Evolutionary conservation across 2,329 filamentous ascomycete genomes (phyloP), one percentile per base, ranked within the genome.

Genomic region (Teratosphaeria gauchensis): DNA sequence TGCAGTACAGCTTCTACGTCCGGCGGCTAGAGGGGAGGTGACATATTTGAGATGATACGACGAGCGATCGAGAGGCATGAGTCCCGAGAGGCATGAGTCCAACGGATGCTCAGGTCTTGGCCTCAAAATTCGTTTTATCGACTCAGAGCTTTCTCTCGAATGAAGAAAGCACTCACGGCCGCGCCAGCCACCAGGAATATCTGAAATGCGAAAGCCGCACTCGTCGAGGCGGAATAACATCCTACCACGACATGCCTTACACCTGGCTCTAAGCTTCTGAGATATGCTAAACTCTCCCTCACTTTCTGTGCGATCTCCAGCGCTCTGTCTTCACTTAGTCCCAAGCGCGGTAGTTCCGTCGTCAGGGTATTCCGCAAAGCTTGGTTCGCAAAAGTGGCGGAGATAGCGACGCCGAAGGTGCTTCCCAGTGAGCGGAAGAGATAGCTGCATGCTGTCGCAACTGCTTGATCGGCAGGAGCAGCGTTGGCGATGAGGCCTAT

Each of bases 391-490:
- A 89, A 80, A 1, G 87, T 88, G 1, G 87, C 84, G 55, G 82
- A 82, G 59, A 89, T 75, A n/a, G 86, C 87, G 58, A 91, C 78
- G 11, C 88, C 82, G 46, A 84, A 79, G 9, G 84, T 82, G 16
- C 79, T 81, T 11, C 84, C 89, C 0, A 92, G 77, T 1, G 86
- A 87, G 46, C 89, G 84, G 77, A 92, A 92, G 28, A 92, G 82
- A 73, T 92, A 92, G 21, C 85, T 88, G 71, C 87, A 90, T 7
- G 89, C 89, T 16, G 89, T 88, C 3, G 85, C 87, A 1, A 92
- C 82, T 1, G 89, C 88, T 61, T 88, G 84, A 64, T 92, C 88
- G 51, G 83, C 78, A 2, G 78, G 76, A 1, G 81, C 75, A 0
- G 86, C 82, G 68, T 90, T 90, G 1, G 85, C 86, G 1, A 82